Conservation (phyloP, 176 grass and related monocot genomes). For the Echinochloa phyllopogon region DNA sequence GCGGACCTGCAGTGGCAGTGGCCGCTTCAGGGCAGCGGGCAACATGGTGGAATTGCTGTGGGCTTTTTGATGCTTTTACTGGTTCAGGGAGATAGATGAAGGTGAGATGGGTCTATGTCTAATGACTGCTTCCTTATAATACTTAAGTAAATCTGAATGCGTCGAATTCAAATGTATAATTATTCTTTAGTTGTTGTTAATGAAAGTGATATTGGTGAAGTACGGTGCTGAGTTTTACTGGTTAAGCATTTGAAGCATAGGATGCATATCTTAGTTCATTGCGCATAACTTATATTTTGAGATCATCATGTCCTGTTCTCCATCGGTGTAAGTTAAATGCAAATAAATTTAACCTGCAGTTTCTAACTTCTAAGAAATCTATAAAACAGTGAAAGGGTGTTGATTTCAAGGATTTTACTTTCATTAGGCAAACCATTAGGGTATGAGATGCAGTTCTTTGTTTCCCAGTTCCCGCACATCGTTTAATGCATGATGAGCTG, state of each 20-base stretch:
- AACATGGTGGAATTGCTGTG: conserved; percentile 90
- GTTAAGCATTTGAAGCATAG: conserved; percentile 12
- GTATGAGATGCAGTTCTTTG: neutral
- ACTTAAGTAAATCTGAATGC: neutral
- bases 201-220: neutral
- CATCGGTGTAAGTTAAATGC: neutral
- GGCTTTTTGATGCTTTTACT: conserved; percentile 64
- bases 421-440: neutral
- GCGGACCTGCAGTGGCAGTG: conserved; percentile 46
- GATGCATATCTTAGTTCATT: conserved; percentile 1
- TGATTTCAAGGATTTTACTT: neutral
- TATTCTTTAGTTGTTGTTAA: neutral
- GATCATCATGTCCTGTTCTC: neutral
- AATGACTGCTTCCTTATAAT: neutral
- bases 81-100: conserved; percentile 58
- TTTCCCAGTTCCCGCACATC: neutral
- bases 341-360: neutral
- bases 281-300: neutral
- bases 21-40: conserved; percentile 42
- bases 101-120: conserved; percentile 50
- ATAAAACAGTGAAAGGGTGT: neutral
- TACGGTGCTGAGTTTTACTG: neutral
- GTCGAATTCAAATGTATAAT: neutral
- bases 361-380: neutral
- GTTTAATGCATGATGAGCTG: neutral